Percentiles rank a stretch among this genome's conserved stretches.
Conservation (phyloP, 1,284 basidiomycete genomes). For the Puccinia horiana region DNA sequence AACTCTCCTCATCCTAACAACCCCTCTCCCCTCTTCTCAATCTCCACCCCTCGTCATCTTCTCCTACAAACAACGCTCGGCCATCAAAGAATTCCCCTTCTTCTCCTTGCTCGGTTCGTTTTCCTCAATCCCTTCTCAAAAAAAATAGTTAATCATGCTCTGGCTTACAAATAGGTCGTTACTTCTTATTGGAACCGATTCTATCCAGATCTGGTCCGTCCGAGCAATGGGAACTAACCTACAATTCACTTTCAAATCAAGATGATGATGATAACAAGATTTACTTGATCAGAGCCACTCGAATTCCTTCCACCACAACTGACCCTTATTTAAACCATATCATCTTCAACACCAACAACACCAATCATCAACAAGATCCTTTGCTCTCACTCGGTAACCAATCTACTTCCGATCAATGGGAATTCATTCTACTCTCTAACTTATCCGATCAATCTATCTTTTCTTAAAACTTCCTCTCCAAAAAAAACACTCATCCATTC, state of each 20-base stretch:
- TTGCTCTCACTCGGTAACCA: not conserved
- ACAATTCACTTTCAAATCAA: too few species aligned
- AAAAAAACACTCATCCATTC: too few species aligned
- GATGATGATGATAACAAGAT: not conserved
- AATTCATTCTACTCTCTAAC: conserved; percentile 23
- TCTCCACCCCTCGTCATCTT: not conserved
- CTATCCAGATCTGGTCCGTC: not conserved
- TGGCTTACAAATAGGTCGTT: conserved; percentile 6
- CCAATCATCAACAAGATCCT: not conserved
- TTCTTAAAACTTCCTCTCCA: not conserved
- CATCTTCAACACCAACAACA: not conserved
- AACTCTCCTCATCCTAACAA: conserved; percentile 30
- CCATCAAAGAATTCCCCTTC: conserved; percentile 26
- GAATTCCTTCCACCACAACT: not conserved
- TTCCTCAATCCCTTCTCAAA: not conserved
- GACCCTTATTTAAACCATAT: not conserved
- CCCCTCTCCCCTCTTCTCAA: not conserved
- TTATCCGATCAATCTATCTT: not conserved
- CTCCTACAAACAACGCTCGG: conserved; percentile 25
- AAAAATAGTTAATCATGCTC: not conserved
- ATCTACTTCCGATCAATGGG: conserved; percentile 7
- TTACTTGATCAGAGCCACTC: not conserved
- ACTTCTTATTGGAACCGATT: conserved; percentile 10
- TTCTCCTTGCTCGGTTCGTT: conserved; percentile 21
- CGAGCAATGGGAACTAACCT: not conserved